A percentile compares a stretch with the other conserved stretches of the same genome.
Evolutionary conservation across 495 filamentous ascomycete species (phyloP).

Genomic region (Talaromyces liani): DNA sequence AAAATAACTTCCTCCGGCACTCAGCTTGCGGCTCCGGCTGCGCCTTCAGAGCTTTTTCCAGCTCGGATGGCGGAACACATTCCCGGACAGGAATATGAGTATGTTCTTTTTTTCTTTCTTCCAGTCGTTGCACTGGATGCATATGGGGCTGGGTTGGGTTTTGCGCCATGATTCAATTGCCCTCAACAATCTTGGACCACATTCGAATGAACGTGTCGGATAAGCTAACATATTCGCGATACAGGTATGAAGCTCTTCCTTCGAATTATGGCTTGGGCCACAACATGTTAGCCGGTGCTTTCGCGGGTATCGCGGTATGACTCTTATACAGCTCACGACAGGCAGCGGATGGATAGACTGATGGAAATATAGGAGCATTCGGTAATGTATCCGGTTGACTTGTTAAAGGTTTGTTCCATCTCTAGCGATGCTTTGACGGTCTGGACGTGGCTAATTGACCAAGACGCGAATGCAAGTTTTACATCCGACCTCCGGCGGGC

Average conservation of each 20-base stretch:
- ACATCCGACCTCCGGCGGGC: constrained; percentile 73
- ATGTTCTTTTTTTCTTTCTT: constrained; percentile 15
- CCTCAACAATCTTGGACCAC: neutral
- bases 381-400: constrained; percentile 97
- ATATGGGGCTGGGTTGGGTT: neutral
- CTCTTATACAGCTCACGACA: neutral
- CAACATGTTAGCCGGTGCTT: constrained; percentile 92
- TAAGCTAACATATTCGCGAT: constrained; percentile 6
- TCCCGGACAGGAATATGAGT: constrained; percentile 38
- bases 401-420: constrained; percentile 73
- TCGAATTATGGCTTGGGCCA: constrained; percentile 59
- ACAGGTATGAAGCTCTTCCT: constrained; percentile 62
- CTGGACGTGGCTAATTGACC: constrained; percentile 13
- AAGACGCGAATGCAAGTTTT: constrained; percentile 98
- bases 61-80: constrained; percentile 40
- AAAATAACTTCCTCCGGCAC: neutral
- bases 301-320: constrained; percentile 91
- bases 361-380: constrained; percentile 58
- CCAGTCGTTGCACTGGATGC: neutral
- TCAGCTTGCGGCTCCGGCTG: constrained; percentile 21
- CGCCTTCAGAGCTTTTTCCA: constrained; percentile 26
- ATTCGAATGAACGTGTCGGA: neutral
- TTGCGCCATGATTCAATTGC: neutral
- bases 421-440: neutral
- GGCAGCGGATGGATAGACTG: neutral